A percentile compares a stretch with the other conserved stretches of the same genome.
Conservation (phyloP, 2,329 filamentous ascomycete genomes). For the Pseudogymnoascus sp. region DNA sequence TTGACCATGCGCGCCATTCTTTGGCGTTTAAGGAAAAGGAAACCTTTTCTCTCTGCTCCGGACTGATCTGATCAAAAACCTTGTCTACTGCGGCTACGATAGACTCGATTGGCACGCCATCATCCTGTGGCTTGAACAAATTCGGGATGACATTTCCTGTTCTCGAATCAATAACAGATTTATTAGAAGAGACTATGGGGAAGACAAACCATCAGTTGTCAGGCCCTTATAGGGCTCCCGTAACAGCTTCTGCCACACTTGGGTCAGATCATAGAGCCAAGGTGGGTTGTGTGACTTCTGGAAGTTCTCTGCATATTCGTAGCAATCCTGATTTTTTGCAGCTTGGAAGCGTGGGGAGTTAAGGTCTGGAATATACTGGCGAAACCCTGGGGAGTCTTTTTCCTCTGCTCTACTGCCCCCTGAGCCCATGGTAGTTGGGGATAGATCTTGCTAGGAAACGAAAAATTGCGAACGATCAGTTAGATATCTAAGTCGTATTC, state of each 20-base stretch:
- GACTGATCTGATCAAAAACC: constrained; percentile 8
- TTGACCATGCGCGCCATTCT: constrained; percentile 17
- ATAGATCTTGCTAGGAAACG: neutral
- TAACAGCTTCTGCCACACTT: constrained; percentile 63
- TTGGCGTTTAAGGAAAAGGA: constrained; percentile 54
- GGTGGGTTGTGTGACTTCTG: constrained; percentile 51
- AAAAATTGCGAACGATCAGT: neutral
- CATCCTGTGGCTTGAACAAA: constrained; percentile 18
- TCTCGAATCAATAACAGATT: constrained; percentile 50
- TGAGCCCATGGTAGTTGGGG: neutral
- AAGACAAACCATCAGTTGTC: constrained; percentile 24
- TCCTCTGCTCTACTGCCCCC: neutral
- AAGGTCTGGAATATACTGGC: constrained; percentile 55
- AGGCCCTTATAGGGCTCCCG: constrained; percentile 29
- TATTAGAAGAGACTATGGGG: constrained; percentile 28
- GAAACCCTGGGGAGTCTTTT: constrained; percentile 34
- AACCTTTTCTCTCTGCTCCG: constrained; percentile 12
- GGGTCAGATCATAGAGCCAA: constrained; percentile 56
- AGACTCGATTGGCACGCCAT: constrained; percentile 18
- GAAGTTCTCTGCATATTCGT: constrained; percentile 54
- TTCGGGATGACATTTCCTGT: constrained; percentile 36
- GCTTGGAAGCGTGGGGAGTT: constrained; percentile 51
- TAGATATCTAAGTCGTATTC: neutral
- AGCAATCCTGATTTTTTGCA: constrained; percentile 54
- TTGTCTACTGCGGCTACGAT: constrained; percentile 41